Evolutionary conservation across 495 filamentous ascomycete genomes (phyloP).

Genomic region (Terfezia boudieri): DNA sequence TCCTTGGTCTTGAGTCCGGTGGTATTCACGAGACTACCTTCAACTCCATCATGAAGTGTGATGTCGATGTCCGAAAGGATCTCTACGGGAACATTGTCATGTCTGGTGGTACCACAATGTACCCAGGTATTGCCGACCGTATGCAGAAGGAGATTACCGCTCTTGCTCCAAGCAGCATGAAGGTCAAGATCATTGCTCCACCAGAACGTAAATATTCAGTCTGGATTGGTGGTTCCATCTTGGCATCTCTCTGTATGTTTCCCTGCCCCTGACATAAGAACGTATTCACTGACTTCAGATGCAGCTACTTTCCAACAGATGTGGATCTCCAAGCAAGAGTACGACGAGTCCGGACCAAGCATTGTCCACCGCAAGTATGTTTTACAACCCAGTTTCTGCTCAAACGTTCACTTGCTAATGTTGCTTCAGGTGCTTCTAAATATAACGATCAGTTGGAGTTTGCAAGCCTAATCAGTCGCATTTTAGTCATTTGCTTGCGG

Average conservation of each 20-base stretch:
- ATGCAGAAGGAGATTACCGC: slow-evolving; percentile 99
- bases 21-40: slow-evolving; percentile 95
- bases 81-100: slow-evolving; percentile 93
- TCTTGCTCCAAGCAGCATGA: slow-evolving; percentile 95
- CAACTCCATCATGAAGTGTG: slow-evolving; percentile 88
- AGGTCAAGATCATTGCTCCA: slow-evolving; percentile 94
- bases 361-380: slow-evolving; percentile 87
- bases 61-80: slow-evolving; percentile 84
- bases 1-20: slow-evolving; percentile 92
- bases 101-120: slow-evolving; percentile 85
- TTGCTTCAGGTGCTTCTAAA: not conserved
- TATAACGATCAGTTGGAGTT: not conserved
- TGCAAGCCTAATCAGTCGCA: not conserved
- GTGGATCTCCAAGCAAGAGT: slow-evolving; percentile 99
- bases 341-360: slow-evolving; percentile 97
- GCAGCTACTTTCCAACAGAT: slow-evolving; percentile 49
- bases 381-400: not conserved
- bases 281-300: not conserved
- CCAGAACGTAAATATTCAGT: slow-evolving; percentile 97
- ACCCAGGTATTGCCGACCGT: slow-evolving; percentile 99
- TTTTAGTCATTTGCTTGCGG: not conserved
- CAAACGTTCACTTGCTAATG: not conserved
- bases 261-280: not conserved
- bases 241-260: slow-evolving; percentile 49
- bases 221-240: slow-evolving; percentile 99